These are phyloP conservation scores for Bipolaris oryzae DNA, from an alignment of 2,329 filamentous ascomycete species.

Conservation along the genomic window DNA sequence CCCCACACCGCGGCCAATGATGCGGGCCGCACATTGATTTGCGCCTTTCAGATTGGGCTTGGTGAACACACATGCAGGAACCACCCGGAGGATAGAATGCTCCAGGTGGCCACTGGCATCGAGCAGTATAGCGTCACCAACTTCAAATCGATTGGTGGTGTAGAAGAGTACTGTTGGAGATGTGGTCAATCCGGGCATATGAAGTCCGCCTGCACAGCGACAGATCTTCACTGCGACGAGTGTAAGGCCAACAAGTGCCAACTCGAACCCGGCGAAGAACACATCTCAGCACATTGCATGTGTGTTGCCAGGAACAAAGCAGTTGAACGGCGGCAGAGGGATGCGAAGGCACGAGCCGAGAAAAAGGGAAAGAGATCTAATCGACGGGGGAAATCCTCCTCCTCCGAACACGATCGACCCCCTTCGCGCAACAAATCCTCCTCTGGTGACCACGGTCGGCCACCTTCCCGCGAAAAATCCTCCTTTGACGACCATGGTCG, in stretches of 20 bases:
- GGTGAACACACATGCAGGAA: not conserved
- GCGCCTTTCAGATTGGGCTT: conserved; percentile 26
- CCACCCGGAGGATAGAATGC: not conserved
- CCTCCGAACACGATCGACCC: too few relatives aligned
- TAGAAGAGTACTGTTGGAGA: conserved; percentile 16
- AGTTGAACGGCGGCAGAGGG: not conserved
- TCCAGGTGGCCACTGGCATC: conserved; percentile 9
- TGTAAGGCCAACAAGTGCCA: conserved; percentile 5
- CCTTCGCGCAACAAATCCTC: not conserved
- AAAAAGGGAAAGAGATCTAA: not conserved
- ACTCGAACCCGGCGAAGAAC: conserved; percentile 1
- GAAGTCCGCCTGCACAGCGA: conserved; percentile 9
- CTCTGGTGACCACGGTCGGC: too few relatives aligned
- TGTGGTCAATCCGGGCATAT: conserved; percentile 14
- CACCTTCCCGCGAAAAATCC: not conserved
- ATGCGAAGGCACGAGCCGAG: not conserved
- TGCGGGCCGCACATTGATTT: conserved; percentile 30
- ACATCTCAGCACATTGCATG: conserved; percentile 15
- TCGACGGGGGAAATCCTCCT: not conserved
- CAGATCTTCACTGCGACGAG: conserved; percentile 10
- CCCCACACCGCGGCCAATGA: conserved; percentile 34
- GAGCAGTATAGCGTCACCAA: conserved; percentile 14
- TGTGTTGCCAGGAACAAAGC: conserved; percentile 3
- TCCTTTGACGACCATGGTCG: not conserved
- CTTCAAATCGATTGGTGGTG: conserved; percentile 14